Evolutionary conservation across 2,329 filamentous ascomycete genomes (phyloP).

Genomic region (Clonostachys solani): DNA sequence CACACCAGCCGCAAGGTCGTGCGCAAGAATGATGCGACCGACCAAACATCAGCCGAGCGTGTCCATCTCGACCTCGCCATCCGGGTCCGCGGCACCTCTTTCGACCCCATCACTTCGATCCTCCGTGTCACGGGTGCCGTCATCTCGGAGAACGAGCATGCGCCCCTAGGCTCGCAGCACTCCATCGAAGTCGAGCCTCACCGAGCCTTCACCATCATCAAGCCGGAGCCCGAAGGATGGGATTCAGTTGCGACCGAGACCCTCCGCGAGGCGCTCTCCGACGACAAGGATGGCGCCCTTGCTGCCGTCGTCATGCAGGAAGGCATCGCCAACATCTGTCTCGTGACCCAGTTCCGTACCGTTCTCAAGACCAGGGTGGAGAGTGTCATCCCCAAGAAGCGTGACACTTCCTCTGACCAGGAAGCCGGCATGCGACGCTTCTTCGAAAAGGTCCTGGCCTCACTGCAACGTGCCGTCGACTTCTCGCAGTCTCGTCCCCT

Average conservation of each 20-base stretch:
- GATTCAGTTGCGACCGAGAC: conserved; percentile 81
- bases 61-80: conserved; percentile 56
- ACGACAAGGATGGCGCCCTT: conserved; percentile 75
- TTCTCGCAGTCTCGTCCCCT: conserved; percentile 67
- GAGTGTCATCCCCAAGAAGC: conserved; percentile 62
- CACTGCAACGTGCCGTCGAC: conserved; percentile 74
- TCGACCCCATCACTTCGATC: conserved; percentile 49
- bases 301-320: conserved; percentile 95
- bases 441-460: conserved; percentile 72
- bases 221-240: conserved; percentile 77
- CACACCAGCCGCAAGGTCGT: conserved; percentile 53
- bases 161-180: conserved; percentile 51
- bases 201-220: conserved; percentile 83
- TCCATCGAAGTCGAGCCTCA: conserved; percentile 80
- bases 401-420: conserved; percentile 59
- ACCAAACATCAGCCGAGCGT: conserved; percentile 26
- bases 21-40: conserved; percentile 12
- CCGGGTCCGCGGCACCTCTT: conserved; percentile 52
- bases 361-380: conserved; percentile 63
- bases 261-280: conserved; percentile 73
- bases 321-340: conserved; percentile 75
- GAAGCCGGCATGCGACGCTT: conserved; percentile 69
- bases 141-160: conserved; percentile 45
- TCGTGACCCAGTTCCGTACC: conserved; percentile 77
- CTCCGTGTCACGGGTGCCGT: conserved; percentile 54